A percentile compares a stretch with the other conserved stretches of the same genome.
phyloP scores from a whole-genome alignment of 2,329 filamentous ascomycete genomes.

The Sporothrix sp. region DNA sequence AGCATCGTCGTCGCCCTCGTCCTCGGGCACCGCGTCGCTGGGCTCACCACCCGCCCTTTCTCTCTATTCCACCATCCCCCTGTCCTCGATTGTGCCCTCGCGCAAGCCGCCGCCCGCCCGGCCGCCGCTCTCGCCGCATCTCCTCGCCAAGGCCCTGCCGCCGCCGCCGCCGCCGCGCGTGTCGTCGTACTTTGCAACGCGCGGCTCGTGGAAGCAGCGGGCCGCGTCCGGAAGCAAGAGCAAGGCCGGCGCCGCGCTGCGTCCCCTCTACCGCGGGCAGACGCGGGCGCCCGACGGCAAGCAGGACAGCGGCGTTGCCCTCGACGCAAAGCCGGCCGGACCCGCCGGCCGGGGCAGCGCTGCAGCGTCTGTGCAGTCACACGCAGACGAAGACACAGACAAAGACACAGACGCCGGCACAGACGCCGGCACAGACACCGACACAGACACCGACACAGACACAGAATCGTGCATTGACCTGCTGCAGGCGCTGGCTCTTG shows the following conservation, averaged over 20 bases:
- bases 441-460: background rate
- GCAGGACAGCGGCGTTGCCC: conserved; percentile 15
- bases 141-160: background rate
- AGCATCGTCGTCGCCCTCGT: background rate
- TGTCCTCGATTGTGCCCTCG: background rate
- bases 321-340: conserved; percentile 1
- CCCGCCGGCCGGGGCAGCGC: background rate
- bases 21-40: no score
- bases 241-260: no score
- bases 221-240: no score
- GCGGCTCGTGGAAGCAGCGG: background rate
- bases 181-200: background rate
- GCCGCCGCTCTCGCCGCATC: background rate
- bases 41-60: background rate
- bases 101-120: background rate
- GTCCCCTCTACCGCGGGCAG: background rate
- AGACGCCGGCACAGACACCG: background rate
- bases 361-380: background rate
- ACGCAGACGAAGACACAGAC: no score
- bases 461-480: conserved; percentile 19
- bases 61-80: background rate
- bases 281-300: conserved; percentile 8
- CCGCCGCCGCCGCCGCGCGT: background rate
- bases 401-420: no score
- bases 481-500: conserved; percentile 23